phyloP scores from a whole-genome alignment of 805 yeast genomes.

The Saturnispora sekii region DNA sequence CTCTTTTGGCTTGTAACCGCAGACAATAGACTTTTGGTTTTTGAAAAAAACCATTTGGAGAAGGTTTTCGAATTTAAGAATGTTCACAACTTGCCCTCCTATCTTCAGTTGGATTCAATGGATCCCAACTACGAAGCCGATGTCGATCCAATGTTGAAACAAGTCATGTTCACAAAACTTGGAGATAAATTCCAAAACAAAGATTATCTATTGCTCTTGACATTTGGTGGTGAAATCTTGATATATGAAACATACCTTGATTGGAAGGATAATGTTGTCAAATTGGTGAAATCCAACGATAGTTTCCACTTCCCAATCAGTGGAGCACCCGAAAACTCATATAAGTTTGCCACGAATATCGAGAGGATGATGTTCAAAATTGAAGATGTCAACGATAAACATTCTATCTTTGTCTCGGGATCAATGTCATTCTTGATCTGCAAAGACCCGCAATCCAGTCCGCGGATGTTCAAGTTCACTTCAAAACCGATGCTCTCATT shows the following conservation, averaged over 20 bases:
- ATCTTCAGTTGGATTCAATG: constrained; percentile 35
- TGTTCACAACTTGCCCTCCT: constrained; percentile 37
- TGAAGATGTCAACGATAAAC: constrained; percentile 46
- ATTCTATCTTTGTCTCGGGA: constrained; percentile 65
- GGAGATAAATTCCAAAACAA: constrained; percentile 50
- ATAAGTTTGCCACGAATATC: constrained; percentile 53
- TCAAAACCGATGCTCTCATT: constrained; percentile 58
- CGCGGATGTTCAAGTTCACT: constrained; percentile 59
- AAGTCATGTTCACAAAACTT: constrained; percentile 49
- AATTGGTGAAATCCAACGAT: constrained; percentile 35
- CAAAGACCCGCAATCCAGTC: constrained; percentile 54
- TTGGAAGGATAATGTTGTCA: constrained; percentile 28
- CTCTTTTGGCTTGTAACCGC: constrained; percentile 64
- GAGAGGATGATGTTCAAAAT: constrained; percentile 60
- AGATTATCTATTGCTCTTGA: constrained; percentile 60
- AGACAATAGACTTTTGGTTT: constrained; percentile 61
- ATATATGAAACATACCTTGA: constrained; percentile 51
- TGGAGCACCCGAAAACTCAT: constrained; percentile 77
- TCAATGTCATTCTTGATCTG: constrained; percentile 57
- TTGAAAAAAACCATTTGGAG: constrained; percentile 45
- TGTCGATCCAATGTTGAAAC: constrained; percentile 70
- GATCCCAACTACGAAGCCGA: constrained; percentile 39
- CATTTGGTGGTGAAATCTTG: constrained; percentile 73
- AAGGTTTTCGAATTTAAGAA: constrained; percentile 44
- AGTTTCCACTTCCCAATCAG: constrained; percentile 39